phyloP scores from a whole-genome alignment of 2,329 filamentous ascomycete genomes.

The Aspergillus calidoustus region DNA sequence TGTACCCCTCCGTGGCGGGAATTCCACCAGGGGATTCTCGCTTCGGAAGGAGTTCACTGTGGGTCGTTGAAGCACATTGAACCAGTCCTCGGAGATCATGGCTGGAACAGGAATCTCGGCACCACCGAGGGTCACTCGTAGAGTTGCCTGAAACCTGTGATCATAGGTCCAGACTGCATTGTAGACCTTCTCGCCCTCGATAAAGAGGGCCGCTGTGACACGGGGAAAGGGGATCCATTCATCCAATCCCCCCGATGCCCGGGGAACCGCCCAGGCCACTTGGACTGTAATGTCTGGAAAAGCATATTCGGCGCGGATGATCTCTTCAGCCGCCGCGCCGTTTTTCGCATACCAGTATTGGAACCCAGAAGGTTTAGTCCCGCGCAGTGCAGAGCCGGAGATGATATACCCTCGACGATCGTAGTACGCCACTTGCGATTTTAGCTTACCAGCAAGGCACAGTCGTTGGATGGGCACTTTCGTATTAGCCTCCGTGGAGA shows the following conservation, averaged over 20 bases:
- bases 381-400: constrained; percentile 56
- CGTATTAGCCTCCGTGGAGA: neutral
- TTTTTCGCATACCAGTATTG: constrained; percentile 59
- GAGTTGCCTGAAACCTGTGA: constrained; percentile 53
- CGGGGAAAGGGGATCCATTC: constrained; percentile 59
- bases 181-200: constrained; percentile 55
- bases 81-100: constrained; percentile 55
- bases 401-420: constrained; percentile 57
- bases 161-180: constrained; percentile 55
- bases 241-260: constrained; percentile 53
- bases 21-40: constrained; percentile 57
- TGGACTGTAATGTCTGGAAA: constrained; percentile 57
- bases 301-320: constrained; percentile 59
- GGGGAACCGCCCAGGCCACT: constrained; percentile 59
- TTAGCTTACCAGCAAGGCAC: constrained; percentile 51
- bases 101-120: constrained; percentile 54
- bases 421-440: constrained; percentile 55
- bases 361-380: constrained; percentile 56
- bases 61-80: constrained; percentile 49
- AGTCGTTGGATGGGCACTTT: constrained; percentile 50
- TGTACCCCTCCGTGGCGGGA: constrained; percentile 39
- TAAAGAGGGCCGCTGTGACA: constrained; percentile 58
- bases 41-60: constrained; percentile 47
- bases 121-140: constrained; percentile 54
- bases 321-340: constrained; percentile 57